These are phyloP conservation scores for Talaromyces liani DNA, from an alignment of 495 filamentous ascomycete genomes.

Conservation along the genomic window DNA sequence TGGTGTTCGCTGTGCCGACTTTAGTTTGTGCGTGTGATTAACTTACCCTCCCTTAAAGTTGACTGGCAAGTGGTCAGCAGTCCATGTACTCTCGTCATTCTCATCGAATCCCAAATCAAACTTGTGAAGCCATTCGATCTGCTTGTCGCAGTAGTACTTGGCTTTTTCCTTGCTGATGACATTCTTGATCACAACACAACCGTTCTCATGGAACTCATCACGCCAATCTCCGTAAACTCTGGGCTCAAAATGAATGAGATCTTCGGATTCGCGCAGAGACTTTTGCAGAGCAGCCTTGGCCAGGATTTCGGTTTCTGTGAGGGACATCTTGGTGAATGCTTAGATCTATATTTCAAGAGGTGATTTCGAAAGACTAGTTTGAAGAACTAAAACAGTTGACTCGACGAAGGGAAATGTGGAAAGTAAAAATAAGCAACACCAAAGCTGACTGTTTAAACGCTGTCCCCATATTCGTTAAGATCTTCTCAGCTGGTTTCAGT, in stretches of 20 bases:
- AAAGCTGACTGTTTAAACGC: not conserved
- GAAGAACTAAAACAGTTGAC: not conserved
- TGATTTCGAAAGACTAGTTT: not conserved
- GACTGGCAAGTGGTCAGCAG: conserved; percentile 27
- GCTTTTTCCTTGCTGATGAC: conserved; percentile 21
- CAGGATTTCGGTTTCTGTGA: conserved; percentile 12
- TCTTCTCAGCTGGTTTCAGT: not conserved
- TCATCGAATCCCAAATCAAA: conserved; percentile 31
- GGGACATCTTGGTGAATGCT: conserved; percentile 6
- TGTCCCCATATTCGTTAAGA: not conserved
- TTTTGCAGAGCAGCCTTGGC: conserved; percentile 11
- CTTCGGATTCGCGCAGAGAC: conserved; percentile 5
- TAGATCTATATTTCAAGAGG: not conserved
- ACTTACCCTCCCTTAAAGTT: conserved; percentile 29
- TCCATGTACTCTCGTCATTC: conserved; percentile 31
- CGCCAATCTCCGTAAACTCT: conserved; percentile 31
- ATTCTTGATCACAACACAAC: conserved; percentile 28
- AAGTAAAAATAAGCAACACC: not conserved
- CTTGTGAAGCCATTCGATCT: conserved; percentile 31
- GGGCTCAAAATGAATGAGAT: conserved; percentile 16
- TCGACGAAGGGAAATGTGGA: not conserved
- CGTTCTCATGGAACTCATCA: conserved; percentile 28
- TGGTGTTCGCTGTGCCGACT: not conserved
- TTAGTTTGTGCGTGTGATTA: not conserved
- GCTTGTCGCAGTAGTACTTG: conserved; percentile 25